These are phyloP conservation scores for Salvia miltiorrhiza DNA, from an alignment of 257 asterid species.

Conservation along the genomic window DNA sequence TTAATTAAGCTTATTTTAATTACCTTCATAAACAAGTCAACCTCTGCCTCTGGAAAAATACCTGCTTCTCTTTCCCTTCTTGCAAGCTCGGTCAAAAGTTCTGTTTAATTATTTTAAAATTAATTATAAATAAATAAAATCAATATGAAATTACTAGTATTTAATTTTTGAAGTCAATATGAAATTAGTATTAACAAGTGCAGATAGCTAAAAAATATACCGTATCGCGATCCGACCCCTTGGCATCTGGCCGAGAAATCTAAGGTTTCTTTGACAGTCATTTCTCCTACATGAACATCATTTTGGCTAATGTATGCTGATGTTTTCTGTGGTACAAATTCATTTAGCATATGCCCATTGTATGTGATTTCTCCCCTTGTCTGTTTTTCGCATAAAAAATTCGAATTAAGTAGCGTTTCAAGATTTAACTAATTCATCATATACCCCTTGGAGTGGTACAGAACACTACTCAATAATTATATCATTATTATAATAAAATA, in stretches of 20 bases:
- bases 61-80: constrained; percentile 73
- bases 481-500: background rate
- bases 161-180: too few relatives aligned
- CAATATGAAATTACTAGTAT: too few relatives aligned
- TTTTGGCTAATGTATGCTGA: constrained; percentile 96
- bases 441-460: too few relatives aligned
- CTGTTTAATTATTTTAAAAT: constrained; percentile 28
- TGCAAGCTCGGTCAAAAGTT: constrained; percentile 71
- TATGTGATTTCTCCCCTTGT: constrained; percentile 67
- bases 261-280: constrained; percentile 92
- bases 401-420: background rate
- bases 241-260: constrained; percentile 95
- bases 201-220: constrained; percentile 27
- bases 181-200: background rate
- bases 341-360: constrained; percentile 68
- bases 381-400: constrained; percentile 31
- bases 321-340: constrained; percentile 82
- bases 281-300: constrained; percentile 90
- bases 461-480: background rate
- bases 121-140: background rate
- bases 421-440: too few relatives aligned
- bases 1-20: background rate
- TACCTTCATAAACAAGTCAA: constrained; percentile 95
- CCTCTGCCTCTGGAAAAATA: constrained; percentile 72
- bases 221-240: constrained; percentile 87